These are phyloP conservation scores for Corchorus olitorius DNA, from an alignment of 345 rosid species.

Conservation along the genomic window DNA sequence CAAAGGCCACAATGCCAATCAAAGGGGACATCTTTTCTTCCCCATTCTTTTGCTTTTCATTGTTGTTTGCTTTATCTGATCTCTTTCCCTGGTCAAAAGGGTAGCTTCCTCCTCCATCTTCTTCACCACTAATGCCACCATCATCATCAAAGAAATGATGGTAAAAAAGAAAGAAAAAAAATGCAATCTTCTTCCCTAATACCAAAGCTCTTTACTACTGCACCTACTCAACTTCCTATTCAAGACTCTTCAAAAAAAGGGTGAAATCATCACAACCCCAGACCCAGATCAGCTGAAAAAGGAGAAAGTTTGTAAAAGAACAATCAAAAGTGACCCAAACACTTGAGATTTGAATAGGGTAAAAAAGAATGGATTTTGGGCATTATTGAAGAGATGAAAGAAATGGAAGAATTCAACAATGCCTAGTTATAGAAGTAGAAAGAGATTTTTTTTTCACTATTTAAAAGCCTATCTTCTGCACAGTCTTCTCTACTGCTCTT, in stretches of 20 bases:
- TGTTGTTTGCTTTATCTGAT: conserved; percentile 31
- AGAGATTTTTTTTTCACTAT: neutral
- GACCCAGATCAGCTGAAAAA: conserved; percentile 33
- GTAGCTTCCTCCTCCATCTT: conserved; percentile 6
- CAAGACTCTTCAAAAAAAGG: conserved; percentile 27
- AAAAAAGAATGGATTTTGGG: neutral
- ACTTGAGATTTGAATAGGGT: neutral
- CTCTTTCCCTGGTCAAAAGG: conserved; percentile 44
- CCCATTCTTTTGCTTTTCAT: conserved; percentile 29
- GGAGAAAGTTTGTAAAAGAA: conserved; percentile 15
- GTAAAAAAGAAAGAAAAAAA: neutral
- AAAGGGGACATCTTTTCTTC: conserved; percentile 30
- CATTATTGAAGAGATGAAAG: conserved; percentile 10
- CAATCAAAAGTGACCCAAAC: conserved; percentile 19
- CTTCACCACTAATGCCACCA: conserved; percentile 18
- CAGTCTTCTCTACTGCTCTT: conserved; percentile 22
- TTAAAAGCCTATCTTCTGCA: conserved; percentile 12
- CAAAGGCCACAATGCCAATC: conserved; percentile 29
- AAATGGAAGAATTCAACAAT: conserved; percentile 24
- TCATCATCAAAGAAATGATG: conserved; percentile 26
- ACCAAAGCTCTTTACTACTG: conserved; percentile 29
- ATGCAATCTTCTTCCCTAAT: conserved; percentile 32
- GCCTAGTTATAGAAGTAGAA: conserved; percentile 10
- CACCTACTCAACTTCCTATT: conserved; percentile 23
- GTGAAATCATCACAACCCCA: conserved; percentile 35